Percentiles rank a stretch among this genome's conserved stretches.
These are phyloP conservation scores for Penicillium fuscoglaucum DNA, from an alignment of 2,329 filamentous ascomycete genomes.

Conservation along the genomic window DNA sequence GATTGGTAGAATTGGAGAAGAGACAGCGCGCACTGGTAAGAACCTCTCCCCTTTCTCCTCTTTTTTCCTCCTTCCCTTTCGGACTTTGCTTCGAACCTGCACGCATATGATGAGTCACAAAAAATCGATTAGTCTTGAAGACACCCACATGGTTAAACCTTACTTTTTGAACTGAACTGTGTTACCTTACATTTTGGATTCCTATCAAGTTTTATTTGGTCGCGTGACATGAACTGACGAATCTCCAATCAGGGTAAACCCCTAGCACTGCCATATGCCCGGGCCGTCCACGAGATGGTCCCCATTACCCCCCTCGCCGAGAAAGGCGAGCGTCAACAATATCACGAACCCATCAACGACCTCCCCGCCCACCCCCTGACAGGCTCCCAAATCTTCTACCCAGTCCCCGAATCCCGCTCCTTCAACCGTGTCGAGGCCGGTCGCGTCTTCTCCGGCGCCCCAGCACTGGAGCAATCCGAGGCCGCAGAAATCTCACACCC, in stretches of 20 bases:
- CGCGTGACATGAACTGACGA: conserved; percentile 20
- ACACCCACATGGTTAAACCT: conserved; percentile 67
- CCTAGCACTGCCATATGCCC: conserved; percentile 73
- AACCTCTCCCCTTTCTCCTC: conserved; percentile 1
- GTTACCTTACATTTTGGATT: conserved; percentile 8
- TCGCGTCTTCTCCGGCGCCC: conserved; percentile 56
- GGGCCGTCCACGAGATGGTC: conserved; percentile 76
- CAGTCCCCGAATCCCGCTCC: conserved; percentile 62
- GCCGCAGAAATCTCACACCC: conserved; percentile 25
- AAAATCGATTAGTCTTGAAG: conserved; percentile 99
- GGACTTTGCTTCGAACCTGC: conserved; percentile 4
- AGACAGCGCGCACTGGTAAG: conserved; percentile 74
- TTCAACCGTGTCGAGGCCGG: conserved; percentile 68
- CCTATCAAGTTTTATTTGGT: conserved; percentile 16
- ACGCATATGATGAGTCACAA: conserved; percentile 65
- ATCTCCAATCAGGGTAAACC: conserved; percentile 65
- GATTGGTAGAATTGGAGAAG: conserved; percentile 83
- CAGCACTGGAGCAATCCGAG: conserved; percentile 34
- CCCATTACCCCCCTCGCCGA: conserved; percentile 60
- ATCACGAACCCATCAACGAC: conserved; percentile 65
- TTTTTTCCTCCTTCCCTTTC: conserved; percentile 4
- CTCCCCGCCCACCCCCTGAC: conserved; percentile 59
- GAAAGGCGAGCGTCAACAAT: conserved; percentile 38
- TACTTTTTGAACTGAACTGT: conserved; percentile 48
- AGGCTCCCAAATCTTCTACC: conserved; percentile 60